Conservation (phyloP, 805 yeast genomes). For the Starmerella vaccinii region DNA sequence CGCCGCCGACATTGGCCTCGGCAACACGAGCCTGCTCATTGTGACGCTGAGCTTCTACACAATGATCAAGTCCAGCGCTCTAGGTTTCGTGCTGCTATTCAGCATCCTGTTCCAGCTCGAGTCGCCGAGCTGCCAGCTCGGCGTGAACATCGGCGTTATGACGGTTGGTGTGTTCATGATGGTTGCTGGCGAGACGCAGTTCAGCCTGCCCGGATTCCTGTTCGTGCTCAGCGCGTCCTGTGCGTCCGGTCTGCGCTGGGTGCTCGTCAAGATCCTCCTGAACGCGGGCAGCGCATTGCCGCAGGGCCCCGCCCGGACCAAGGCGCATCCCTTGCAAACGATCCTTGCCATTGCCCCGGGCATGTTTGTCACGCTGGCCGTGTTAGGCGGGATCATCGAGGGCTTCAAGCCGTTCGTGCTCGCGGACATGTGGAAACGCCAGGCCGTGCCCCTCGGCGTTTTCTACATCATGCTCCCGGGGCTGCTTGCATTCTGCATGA, state of each 20-base stretch:
- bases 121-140: conserved; percentile 54
- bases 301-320: conserved; percentile 3
- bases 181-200: conserved; percentile 44
- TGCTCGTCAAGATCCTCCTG: conserved; percentile 75
- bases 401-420: conserved; percentile 46
- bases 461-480: conserved; percentile 69
- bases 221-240: conserved; percentile 69
- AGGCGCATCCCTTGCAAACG: conserved; percentile 62
- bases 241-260: conserved; percentile 90
- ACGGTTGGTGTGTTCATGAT: conserved; percentile 76
- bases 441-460: conserved; percentile 48
- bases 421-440: conserved; percentile 55
- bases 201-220: conserved; percentile 48
- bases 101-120: conserved; percentile 77
- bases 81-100: conserved; percentile 81
- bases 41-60: conserved; percentile 80
- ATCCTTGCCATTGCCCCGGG: conserved; percentile 77
- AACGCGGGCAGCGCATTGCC: conserved; percentile 36
- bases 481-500: conserved; percentile 76
- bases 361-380: conserved; percentile 55
- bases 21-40: conserved; percentile 70
- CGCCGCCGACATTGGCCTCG: conserved; percentile 89
- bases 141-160: conserved; percentile 67
- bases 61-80: conserved; percentile 80
- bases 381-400: conserved; percentile 59